These are phyloP conservation scores for Acanthamoeba lenticulata DNA, from an alignment of 208 protist genomes.

Conservation along the genomic window DNA sequence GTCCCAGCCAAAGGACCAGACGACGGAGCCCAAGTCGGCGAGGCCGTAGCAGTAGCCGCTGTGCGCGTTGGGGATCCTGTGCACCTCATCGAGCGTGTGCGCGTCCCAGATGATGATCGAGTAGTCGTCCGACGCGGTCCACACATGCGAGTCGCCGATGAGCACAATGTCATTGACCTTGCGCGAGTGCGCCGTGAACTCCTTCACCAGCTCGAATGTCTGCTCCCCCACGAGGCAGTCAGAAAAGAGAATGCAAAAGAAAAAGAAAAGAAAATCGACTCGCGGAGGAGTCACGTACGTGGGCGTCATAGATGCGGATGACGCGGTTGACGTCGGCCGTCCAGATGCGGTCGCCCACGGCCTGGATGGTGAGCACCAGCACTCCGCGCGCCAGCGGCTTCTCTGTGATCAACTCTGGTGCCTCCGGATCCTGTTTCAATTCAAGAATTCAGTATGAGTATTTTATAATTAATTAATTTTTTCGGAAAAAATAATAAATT, in stretches of 20 bases:
- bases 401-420: not conserved
- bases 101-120: conserved; percentile 44
- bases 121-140: conserved; percentile 54
- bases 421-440: not conserved
- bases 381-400: not conserved
- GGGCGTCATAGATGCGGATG: conserved; percentile 13
- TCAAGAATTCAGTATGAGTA: not conserved
- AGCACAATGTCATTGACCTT: conserved; percentile 22
- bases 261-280: not conserved
- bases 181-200: conserved; percentile 16
- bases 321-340: conserved; percentile 7
- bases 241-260: not conserved
- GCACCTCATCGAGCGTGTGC: not conserved
- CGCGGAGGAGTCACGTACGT: not conserved
- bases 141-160: conserved; percentile 56
- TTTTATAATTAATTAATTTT: not conserved
- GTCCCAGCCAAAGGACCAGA: conserved; percentile 54
- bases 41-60: conserved; percentile 40
- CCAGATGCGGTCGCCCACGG: conserved; percentile 38
- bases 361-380: not conserved
- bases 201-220: conserved; percentile 47
- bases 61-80: conserved; percentile 50
- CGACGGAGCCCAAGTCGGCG: conserved; percentile 29
- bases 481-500: too few species aligned
- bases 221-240: not conserved